These are phyloP conservation scores for Postia placenta DNA, from an alignment of 768 basidiomycete genomes.

Conservation along the genomic window DNA sequence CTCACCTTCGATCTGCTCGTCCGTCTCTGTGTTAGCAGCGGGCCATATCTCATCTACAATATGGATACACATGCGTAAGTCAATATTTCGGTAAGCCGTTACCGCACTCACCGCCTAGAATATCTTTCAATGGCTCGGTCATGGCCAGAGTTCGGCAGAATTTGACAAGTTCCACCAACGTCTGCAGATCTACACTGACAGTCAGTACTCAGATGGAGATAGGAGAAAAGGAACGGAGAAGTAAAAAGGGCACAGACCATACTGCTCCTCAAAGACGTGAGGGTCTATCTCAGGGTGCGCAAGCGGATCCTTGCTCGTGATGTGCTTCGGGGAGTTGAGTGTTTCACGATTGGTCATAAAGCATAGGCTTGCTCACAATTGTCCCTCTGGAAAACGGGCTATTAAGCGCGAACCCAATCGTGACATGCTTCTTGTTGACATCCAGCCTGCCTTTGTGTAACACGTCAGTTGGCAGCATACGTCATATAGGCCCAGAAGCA, in stretches of 20 bases:
- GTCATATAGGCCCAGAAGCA: too few species aligned
- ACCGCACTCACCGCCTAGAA: constrained; percentile 7
- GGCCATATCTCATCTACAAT: constrained; percentile 22
- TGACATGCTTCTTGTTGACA: constrained; percentile 21
- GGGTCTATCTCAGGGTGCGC: constrained; percentile 22
- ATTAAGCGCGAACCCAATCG: constrained; percentile 18
- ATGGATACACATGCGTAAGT: background rate
- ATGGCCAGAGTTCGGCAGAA: constrained; percentile 17
- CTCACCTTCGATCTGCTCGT: constrained; percentile 20
- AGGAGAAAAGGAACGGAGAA: too few species aligned
- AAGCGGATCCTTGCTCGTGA: constrained; percentile 18
- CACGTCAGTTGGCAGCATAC: too few species aligned
- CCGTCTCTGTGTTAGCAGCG: constrained; percentile 22
- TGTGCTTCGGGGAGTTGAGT: constrained; percentile 14
- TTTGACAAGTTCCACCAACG: constrained; percentile 19
- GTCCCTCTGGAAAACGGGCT: constrained; percentile 24
- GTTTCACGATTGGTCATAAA: too few species aligned
- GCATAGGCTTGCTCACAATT: constrained; percentile 18
- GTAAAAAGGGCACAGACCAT: constrained; percentile 11
- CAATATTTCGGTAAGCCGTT: background rate
- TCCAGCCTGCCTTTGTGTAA: constrained; percentile 22
- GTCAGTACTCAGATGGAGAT: too few species aligned
- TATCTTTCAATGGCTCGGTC: constrained; percentile 15
- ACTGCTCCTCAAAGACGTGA: constrained; percentile 19
- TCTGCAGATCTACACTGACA: constrained; percentile 12